Conservation (phyloP, 345 rosid genomes). For the Euclidium syriacum region DNA sequence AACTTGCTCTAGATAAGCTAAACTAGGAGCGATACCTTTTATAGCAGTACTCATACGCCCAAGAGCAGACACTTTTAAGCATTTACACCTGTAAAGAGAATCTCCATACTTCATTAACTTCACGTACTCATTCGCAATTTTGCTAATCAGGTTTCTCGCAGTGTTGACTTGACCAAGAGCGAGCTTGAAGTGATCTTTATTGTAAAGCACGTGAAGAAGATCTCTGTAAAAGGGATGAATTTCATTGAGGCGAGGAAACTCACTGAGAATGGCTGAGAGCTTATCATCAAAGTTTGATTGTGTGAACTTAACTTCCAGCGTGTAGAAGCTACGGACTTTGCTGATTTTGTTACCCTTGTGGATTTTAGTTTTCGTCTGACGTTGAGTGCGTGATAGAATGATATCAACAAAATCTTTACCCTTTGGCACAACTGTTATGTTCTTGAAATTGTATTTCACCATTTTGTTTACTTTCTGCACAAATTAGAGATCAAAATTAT, state of each 20-base stretch:
- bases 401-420: slow-evolving; percentile 52
- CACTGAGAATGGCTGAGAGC: slow-evolving; percentile 47
- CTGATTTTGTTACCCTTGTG: slow-evolving; percentile 54
- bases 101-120: slow-evolving; percentile 54
- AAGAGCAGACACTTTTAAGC: slow-evolving; percentile 57
- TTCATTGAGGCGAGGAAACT: slow-evolving; percentile 57
- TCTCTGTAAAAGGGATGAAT: slow-evolving; percentile 56
- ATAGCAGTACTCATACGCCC: slow-evolving; percentile 60
- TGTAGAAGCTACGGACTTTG: slow-evolving; percentile 53
- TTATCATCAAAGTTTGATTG: slow-evolving; percentile 49
- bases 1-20: slow-evolving; percentile 57
- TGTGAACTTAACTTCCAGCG: slow-evolving; percentile 56
- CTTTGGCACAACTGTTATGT: slow-evolving; percentile 55
- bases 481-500: not conserved
- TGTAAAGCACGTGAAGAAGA: slow-evolving; percentile 55
- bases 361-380: slow-evolving; percentile 55
- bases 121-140: slow-evolving; percentile 51
- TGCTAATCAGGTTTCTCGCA: slow-evolving; percentile 44
- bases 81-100: slow-evolving; percentile 47
- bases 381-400: slow-evolving; percentile 59
- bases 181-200: slow-evolving; percentile 59
- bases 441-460: slow-evolving; percentile 60
- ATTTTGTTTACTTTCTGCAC: slow-evolving; percentile 24
- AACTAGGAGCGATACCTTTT: slow-evolving; percentile 47
- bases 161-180: slow-evolving; percentile 56